A percentile compares a stretch with the other conserved stretches of the same genome.
These are phyloP conservation scores for Didymella arachidicola DNA, from an alignment of 2,329 filamentous ascomycete genomes.

Conservation along the genomic window DNA sequence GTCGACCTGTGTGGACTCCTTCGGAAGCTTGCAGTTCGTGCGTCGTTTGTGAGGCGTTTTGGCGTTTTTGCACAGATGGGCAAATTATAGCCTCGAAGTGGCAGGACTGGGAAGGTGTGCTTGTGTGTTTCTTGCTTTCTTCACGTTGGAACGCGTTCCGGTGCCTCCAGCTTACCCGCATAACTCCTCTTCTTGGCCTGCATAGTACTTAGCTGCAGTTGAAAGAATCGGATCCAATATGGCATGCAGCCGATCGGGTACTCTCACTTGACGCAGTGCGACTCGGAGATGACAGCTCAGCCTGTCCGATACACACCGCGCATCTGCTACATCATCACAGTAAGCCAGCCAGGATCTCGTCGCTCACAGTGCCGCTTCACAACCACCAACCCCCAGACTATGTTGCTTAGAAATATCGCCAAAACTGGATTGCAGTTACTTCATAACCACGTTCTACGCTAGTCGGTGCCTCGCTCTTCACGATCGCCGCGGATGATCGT, in stretches of 20 bases:
- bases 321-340: not conserved
- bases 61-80: slow-evolving; percentile 1
- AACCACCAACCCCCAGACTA: not conserved
- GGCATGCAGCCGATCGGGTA: not conserved
- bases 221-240: not conserved
- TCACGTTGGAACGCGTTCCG: not conserved
- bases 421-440: not conserved
- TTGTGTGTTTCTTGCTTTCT: not conserved
- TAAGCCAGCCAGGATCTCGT: not conserved
- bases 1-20: not conserved
- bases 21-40: not conserved
- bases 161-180: not conserved
- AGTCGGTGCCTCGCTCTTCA: slow-evolving; percentile 9
- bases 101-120: not conserved
- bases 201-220: slow-evolving; percentile 2
- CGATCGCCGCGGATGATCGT: not conserved
- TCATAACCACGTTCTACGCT: not conserved
- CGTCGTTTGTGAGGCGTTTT: slow-evolving; percentile 10
- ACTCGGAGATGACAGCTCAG: not conserved
- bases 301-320: not conserved
- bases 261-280: not conserved
- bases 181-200: not conserved
- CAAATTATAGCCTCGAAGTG: slow-evolving; percentile 1
- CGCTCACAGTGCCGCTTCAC: not conserved
- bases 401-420: not conserved